Conservation (phyloP, 2,329 filamentous ascomycete species). For the Blumeria hordei region DNA sequence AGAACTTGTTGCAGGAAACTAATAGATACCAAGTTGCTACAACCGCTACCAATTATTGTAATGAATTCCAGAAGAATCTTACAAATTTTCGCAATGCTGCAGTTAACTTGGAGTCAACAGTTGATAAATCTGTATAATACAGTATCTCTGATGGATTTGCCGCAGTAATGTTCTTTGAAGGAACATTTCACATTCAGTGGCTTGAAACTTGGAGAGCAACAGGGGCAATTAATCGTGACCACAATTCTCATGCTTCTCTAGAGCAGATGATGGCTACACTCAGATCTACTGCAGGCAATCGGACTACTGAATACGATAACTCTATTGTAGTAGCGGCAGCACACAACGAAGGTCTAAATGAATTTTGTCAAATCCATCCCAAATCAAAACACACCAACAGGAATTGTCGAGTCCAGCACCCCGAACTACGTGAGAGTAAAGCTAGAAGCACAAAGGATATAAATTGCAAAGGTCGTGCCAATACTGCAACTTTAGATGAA, state of each 20-base stretch:
- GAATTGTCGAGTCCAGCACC: not conserved
- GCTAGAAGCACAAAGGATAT: not conserved
- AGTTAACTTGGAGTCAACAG: not conserved
- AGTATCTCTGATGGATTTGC: not conserved
- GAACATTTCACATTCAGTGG: not conserved
- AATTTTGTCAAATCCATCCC: not conserved
- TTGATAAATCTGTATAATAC: not conserved
- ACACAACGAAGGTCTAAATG: not conserved
- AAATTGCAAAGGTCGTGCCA: not conserved
- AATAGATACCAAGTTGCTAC: not conserved
- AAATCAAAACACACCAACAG: not conserved
- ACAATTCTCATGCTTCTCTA: not conserved
- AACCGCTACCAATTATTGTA: not conserved
- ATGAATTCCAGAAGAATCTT: not conserved
- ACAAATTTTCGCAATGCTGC: not conserved
- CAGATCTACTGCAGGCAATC: not conserved
- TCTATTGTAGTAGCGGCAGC: not conserved
- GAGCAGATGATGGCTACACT: not conserved
- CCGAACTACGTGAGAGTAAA: not conserved
- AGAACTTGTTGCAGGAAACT: not conserved
- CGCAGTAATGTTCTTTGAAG: not conserved
- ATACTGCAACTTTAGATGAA: not conserved
- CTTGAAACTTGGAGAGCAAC: not conserved
- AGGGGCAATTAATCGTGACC: not conserved
- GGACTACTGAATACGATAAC: not conserved